Conservation (phyloP, 306 rosid genomes). For the Sicyos edulis region DNA sequence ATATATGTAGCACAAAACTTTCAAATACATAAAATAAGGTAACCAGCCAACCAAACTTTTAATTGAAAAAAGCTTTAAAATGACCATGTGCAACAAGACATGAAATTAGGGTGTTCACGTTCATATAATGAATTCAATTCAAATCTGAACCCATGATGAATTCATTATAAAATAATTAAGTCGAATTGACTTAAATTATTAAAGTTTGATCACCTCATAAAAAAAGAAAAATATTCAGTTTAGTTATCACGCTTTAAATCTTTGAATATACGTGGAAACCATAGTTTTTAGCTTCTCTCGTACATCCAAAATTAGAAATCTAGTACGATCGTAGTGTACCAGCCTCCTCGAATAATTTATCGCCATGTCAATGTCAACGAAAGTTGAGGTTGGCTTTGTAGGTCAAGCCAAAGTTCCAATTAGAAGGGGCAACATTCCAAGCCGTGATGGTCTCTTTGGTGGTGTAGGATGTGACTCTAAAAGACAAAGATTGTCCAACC, state of each 20-base stretch:
- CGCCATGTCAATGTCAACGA: conserved; percentile 20
- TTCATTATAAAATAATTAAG: background rate
- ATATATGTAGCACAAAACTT: no score
- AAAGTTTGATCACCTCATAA: background rate
- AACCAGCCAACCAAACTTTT: background rate
- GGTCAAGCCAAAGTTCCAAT: conserved; percentile 57
- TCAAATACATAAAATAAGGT: background rate
- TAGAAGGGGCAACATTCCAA: conserved; percentile 74
- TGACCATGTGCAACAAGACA: background rate
- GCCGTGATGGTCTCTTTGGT: conserved; percentile 50
- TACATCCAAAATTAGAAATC: no score
- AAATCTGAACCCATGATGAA: background rate
- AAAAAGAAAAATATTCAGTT: background rate
- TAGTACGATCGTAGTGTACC: background rate
- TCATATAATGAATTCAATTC: background rate
- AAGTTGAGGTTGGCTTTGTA: conserved; percentile 53
- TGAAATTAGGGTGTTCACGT: background rate
- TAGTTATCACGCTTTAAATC: no score
- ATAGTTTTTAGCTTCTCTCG: background rate
- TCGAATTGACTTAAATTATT: background rate
- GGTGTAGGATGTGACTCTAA: conserved; percentile 65
- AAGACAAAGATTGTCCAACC: conserved; percentile 68
- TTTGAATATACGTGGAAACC: background rate
- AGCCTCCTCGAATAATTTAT: background rate
- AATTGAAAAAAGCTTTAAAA: background rate